Percentiles rank a stretch among this genome's conserved stretches.
phyloP scores from a whole-genome alignment of 305 asterid genomes.

The Fraxinus xanthoxyloides region DNA sequence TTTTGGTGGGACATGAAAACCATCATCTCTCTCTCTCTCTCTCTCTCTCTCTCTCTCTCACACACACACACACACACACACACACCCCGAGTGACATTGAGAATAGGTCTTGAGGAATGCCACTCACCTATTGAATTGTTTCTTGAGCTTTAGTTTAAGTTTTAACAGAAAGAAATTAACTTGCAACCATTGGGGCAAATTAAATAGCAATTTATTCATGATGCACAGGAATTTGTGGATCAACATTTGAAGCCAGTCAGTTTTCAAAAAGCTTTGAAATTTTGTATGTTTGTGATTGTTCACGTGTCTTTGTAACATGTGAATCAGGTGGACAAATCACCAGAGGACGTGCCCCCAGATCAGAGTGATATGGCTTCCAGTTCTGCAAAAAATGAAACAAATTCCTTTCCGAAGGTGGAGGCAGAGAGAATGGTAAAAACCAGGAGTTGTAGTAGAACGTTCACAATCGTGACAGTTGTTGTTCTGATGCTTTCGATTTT shows the following conservation, averaged over 20 bases:
- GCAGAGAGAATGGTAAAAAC: slow-evolving; percentile 24
- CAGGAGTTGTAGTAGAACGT: slow-evolving; percentile 25
- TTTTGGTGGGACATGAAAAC: too few relatives aligned
- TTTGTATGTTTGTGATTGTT: background rate
- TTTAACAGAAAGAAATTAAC: background rate
- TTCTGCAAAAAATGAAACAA: slow-evolving; percentile 11
- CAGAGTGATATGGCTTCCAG: slow-evolving; percentile 17
- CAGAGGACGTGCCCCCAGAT: slow-evolving; percentile 3
- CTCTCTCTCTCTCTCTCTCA: too few relatives aligned
- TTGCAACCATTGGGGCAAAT: background rate
- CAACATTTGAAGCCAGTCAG: background rate
- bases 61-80: too few relatives aligned
- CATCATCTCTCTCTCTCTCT: too few relatives aligned
- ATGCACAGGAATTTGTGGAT: background rate
- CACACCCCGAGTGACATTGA: background rate
- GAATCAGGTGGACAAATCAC: slow-evolving; percentile 33
- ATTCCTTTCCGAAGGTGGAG: slow-evolving; percentile 23
- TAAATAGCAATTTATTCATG: background rate
- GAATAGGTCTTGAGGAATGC: background rate
- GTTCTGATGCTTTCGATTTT: slow-evolving; percentile 42
- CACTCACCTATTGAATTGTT: background rate
- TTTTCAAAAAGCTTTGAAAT: background rate
- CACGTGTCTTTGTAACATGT: slow-evolving; percentile 12
- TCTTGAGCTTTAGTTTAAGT: background rate
- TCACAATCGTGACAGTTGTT: slow-evolving; percentile 27